Percentiles rank a stretch among this genome's conserved stretches.
Conservation (phyloP, 2,329 filamentous ascomycete species). For the Fusarium begoniae region DNA sequence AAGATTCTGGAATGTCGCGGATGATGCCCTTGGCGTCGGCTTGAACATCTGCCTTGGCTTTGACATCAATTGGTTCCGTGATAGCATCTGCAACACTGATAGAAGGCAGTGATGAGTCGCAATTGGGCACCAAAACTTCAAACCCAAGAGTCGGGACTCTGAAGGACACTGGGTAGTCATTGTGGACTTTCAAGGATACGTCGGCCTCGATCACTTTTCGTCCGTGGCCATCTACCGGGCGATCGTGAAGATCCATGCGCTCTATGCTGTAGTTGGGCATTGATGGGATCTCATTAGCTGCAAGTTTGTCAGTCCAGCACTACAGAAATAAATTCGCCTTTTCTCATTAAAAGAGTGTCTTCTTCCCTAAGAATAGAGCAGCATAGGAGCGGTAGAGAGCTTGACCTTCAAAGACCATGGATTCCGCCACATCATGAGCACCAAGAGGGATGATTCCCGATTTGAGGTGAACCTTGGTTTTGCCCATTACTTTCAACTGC, state of each 20-base stretch:
- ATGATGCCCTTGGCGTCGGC: slow-evolving; percentile 78
- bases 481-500: slow-evolving; percentile 75
- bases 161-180: slow-evolving; percentile 81
- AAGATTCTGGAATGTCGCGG: slow-evolving; percentile 74
- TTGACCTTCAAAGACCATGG: slow-evolving; percentile 85
- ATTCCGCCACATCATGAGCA: slow-evolving; percentile 77
- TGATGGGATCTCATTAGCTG: slow-evolving; percentile 75
- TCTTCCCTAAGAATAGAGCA: slow-evolving; percentile 69
- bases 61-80: slow-evolving; percentile 73
- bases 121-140: slow-evolving; percentile 85
- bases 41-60: slow-evolving; percentile 72
- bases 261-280: slow-evolving; percentile 86
- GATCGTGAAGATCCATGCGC: slow-evolving; percentile 81
- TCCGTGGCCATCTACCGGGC: slow-evolving; percentile 58
- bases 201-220: slow-evolving; percentile 80
- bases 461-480: slow-evolving; percentile 76
- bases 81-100: slow-evolving; percentile 82
- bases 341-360: slow-evolving; percentile 52
- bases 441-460: slow-evolving; percentile 84
- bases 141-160: slow-evolving; percentile 83
- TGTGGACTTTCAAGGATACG: slow-evolving; percentile 75
- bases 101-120: slow-evolving; percentile 73
- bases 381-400: slow-evolving; percentile 72
- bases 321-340: slow-evolving; percentile 27
- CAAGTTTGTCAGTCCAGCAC: slow-evolving; percentile 46